Base-by-base conservation (phyloP, 2,329 filamentous ascomycete genomes). In the Fusarium tuaranense region DNA sequence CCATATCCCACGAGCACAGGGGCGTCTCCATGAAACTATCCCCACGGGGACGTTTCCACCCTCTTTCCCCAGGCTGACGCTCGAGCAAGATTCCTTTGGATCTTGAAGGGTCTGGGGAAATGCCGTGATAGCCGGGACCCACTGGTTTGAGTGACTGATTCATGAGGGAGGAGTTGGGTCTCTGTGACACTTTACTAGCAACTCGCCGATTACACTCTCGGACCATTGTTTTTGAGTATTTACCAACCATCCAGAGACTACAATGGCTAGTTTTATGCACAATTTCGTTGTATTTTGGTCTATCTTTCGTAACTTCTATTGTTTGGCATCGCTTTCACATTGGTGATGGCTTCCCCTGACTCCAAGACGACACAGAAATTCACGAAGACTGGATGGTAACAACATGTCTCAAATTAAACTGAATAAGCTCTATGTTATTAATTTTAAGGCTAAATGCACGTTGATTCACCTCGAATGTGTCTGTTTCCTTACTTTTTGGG, bases 11-110 rank as follows among this genome's bases (percentile, higher is more conserved):
- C 67, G 69, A 51, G 44, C 48, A 70, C 67, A 60, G 70, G 66
- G 66, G 46, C 41, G 46, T 22, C 51, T 48, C 59, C 55, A n/a
- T 20, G 65, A 61, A 53, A 60, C n/a, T 46, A 72, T 77, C 76
- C 76, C 76, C 76, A 74, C 41, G 71, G 69, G 71, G 71, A 63
- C 16, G 18, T 16, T n/a, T 25, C 25, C 46, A 16, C 46, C 27
- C 44, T 25, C 20, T 51, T 18, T 27, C 46, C 63, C 59, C 51
- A 62, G 34, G 39, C 53, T 46, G 7, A 48, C 38, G 25, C 39
- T 36, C 51, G 27, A 51, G n/a, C 14, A 12, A 9, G 6, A 60
- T 38, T 44, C n/a, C 30, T 38, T 27, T 25, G 30, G 48, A 74
- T 71, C 48, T 27, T 20, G 30, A 36, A 27, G 5, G 20, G 14